Percentiles rank a stretch among this genome's conserved stretches.
Evolutionary conservation across 2,329 filamentous ascomycete genomes (phyloP).

Genomic region (Arthroderma uncinatum): DNA sequence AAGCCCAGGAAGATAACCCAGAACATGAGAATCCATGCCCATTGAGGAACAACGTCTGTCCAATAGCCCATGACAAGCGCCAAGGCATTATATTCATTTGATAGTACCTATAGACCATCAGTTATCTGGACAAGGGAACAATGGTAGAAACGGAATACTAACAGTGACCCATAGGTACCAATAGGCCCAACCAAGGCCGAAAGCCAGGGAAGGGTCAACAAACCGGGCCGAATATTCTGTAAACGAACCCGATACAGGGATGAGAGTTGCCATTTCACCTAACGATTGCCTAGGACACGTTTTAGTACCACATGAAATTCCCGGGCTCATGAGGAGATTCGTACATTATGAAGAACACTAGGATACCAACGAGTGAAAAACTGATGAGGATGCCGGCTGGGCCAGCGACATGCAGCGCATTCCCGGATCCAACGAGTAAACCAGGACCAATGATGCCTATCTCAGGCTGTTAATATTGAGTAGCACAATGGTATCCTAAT

Average conservation of each 20-base stretch:
- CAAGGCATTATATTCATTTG: slow-evolving; percentile 39
- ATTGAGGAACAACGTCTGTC: slow-evolving; percentile 35
- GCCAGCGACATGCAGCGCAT: slow-evolving; percentile 56
- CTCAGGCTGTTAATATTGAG: slow-evolving; percentile 10
- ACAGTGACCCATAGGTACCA: slow-evolving; percentile 41
- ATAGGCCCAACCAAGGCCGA: slow-evolving; percentile 62
- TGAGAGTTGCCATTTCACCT: slow-evolving; percentile 63
- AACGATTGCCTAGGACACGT: slow-evolving; percentile 52
- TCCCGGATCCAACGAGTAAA: slow-evolving; percentile 59
- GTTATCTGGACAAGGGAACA: too few relatives aligned
- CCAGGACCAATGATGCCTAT: slow-evolving; percentile 54
- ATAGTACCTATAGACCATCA: slow-evolving; percentile 14
- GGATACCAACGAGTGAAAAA: slow-evolving; percentile 59
- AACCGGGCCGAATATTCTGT: slow-evolving; percentile 60
- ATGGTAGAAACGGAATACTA: slow-evolving; percentile 3
- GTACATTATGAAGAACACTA: slow-evolving; percentile 44
- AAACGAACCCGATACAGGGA: slow-evolving; percentile 60
- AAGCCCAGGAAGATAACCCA: slow-evolving; percentile 36
- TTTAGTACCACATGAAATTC: neutral
- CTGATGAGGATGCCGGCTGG: slow-evolving; percentile 63
- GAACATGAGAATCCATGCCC: slow-evolving; percentile 39
- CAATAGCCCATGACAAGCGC: slow-evolving; percentile 37
- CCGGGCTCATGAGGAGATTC: neutral
- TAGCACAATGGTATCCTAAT: slow-evolving; percentile 11
- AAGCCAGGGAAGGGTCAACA: slow-evolving; percentile 57